phyloP scores from a whole-genome alignment of 2,329 filamentous ascomycete species.

The Mycosphaerella sp. region DNA sequence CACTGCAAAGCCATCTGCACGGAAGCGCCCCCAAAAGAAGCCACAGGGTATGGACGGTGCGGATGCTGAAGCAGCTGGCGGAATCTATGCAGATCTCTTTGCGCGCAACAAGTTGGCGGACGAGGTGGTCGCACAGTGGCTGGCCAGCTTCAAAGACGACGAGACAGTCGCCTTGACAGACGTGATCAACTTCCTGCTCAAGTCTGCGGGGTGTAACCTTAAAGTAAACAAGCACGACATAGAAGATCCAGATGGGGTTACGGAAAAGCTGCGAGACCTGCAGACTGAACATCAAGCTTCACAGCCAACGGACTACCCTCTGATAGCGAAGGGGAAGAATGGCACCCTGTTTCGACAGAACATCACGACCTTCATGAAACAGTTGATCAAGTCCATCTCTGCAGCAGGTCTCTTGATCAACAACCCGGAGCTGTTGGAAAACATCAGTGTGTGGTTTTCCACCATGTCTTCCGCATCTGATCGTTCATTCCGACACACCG shows the following conservation, averaged over 20 bases:
- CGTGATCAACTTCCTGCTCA: slow-evolving; percentile 56
- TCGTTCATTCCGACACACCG: slow-evolving; percentile 88
- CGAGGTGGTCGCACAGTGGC: slow-evolving; percentile 53
- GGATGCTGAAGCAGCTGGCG: slow-evolving; percentile 48
- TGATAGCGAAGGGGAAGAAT: slow-evolving; percentile 74
- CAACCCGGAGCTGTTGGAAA: slow-evolving; percentile 72
- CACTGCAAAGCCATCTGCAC: slow-evolving; percentile 35
- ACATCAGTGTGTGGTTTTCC: slow-evolving; percentile 81
- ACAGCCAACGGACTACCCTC: slow-evolving; percentile 71
- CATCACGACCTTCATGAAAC: slow-evolving; percentile 71
- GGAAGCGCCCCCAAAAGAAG: slow-evolving; percentile 45
- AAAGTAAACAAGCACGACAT: slow-evolving; percentile 77
- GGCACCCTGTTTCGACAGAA: slow-evolving; percentile 68
- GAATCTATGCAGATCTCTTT: slow-evolving; percentile 58
- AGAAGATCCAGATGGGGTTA: slow-evolving; percentile 79
- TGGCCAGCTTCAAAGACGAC: slow-evolving; percentile 51
- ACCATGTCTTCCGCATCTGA: slow-evolving; percentile 84
- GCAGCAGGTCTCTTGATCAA: slow-evolving; percentile 76
- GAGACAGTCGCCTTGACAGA: slow-evolving; percentile 52
- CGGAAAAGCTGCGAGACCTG: slow-evolving; percentile 72
- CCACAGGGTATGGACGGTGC: slow-evolving; percentile 48
- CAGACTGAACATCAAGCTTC: slow-evolving; percentile 81
- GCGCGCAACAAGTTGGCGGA: slow-evolving; percentile 50
- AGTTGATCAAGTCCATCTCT: slow-evolving; percentile 70
- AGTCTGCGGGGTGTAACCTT: slow-evolving; percentile 71